phyloP scores from a whole-genome alignment of 1,139 yeast species.

The Pneumocystis murina region DNA sequence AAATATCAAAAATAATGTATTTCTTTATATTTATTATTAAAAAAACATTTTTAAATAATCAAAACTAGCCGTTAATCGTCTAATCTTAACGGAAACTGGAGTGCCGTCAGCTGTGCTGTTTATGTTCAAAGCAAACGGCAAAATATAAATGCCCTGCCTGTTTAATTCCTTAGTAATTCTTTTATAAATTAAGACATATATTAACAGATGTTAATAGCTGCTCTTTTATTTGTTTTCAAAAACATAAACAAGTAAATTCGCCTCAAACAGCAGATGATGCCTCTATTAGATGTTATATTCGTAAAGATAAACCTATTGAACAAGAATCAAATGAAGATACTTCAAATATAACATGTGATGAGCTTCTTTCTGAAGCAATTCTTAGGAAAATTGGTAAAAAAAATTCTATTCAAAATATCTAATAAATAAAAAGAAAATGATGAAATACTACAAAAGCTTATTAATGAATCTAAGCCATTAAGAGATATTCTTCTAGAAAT shows the following conservation, averaged over 20 bases:
- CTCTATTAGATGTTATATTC: background rate
- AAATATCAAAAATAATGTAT: background rate
- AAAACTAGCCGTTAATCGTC: background rate
- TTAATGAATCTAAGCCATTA: background rate
- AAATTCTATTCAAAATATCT: background rate
- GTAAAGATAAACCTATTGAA: background rate
- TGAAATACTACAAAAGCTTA: background rate
- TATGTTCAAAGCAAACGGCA: background rate
- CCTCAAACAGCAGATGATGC: background rate
- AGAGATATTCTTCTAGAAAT: background rate
- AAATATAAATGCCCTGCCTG: background rate
- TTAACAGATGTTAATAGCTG: background rate
- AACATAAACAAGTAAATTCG: background rate
- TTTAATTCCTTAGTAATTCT: background rate
- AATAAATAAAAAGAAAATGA: background rate
- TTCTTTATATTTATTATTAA: background rate
- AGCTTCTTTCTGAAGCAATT: background rate
- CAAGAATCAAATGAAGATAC: background rate
- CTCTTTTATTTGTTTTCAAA: background rate
- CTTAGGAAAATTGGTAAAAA: background rate
- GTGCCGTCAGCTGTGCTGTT: background rate
- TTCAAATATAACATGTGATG: background rate
- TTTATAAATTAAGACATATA: background rate
- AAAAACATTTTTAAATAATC: background rate
- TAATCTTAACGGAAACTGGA: background rate